A percentile compares a stretch with the other conserved stretches of the same genome.
Evolutionary conservation across 495 filamentous ascomycete species (phyloP).

Genomic region (Trichoderma parareesei): DNA sequence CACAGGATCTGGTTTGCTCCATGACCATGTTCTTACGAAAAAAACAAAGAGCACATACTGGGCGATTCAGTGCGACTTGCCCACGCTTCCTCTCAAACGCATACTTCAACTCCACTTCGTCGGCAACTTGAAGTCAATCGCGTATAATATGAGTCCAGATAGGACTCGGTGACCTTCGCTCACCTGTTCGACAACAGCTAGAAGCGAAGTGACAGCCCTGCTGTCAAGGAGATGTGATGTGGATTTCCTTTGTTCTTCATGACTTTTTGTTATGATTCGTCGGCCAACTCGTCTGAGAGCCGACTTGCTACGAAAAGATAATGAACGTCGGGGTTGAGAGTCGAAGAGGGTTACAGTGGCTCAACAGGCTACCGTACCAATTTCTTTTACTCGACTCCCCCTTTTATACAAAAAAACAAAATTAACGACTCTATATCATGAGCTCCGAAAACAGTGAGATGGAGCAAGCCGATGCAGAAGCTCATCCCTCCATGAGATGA

Average conservation of each 20-base stretch:
- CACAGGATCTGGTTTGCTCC: background rate
- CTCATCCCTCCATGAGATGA: background rate
- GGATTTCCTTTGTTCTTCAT: conserved; percentile 8
- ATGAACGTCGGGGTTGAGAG: background rate
- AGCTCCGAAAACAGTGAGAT: background rate
- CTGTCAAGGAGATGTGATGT: conserved; percentile 4
- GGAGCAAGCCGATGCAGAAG: conserved; percentile 5
- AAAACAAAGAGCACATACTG: background rate
- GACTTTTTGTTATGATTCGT: conserved; percentile 2
- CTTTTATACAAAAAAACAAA: background rate
- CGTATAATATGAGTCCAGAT: background rate
- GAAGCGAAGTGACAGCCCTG: background rate
- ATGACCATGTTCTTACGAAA: background rate
- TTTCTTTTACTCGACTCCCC: background rate
- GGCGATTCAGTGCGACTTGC: background rate
- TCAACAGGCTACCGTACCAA: background rate
- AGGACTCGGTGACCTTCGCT: background rate
- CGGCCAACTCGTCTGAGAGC: background rate
- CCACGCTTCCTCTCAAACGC: background rate
- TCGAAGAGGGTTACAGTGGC: background rate
- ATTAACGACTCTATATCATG: background rate
- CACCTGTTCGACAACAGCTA: background rate
- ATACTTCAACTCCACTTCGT: background rate
- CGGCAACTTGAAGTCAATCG: background rate
- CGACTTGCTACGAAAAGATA: conserved; percentile 5